phyloP scores from a whole-genome alignment of 768 basidiomycete species.

The Collybiopsis luxurians region DNA sequence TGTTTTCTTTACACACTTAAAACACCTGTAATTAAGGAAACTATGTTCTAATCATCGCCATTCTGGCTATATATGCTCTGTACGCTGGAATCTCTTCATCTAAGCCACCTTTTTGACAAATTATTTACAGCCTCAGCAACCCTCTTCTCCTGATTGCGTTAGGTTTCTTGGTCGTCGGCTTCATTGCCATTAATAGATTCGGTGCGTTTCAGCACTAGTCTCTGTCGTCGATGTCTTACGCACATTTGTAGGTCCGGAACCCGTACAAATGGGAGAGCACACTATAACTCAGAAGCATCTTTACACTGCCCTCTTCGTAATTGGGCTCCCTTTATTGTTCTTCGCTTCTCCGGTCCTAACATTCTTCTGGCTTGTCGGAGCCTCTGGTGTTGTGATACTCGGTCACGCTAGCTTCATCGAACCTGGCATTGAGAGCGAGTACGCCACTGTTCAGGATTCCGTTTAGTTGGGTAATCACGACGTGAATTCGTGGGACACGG shows the following conservation, averaged over 20 bases:
- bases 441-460: slow-evolving; percentile 70
- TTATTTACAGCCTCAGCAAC: slow-evolving; percentile 65
- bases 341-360: slow-evolving; percentile 71
- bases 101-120: background rate
- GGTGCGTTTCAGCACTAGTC: slow-evolving; percentile 46
- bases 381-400: slow-evolving; percentile 80
- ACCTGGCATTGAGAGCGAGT: slow-evolving; percentile 94
- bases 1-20: background rate
- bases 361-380: slow-evolving; percentile 94
- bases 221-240: background rate
- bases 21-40: slow-evolving; percentile 54
- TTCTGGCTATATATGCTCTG: slow-evolving; percentile 86
- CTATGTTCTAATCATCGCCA: slow-evolving; percentile 75
- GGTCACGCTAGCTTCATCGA: slow-evolving; percentile 87
- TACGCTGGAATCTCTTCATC: slow-evolving; percentile 31
- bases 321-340: slow-evolving; percentile 89
- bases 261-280: slow-evolving; percentile 77
- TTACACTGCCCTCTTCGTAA: slow-evolving; percentile 85
- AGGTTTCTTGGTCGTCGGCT: slow-evolving; percentile 88
- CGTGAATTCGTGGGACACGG: no score
- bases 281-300: slow-evolving; percentile 87
- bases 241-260: slow-evolving; percentile 63
- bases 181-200: slow-evolving; percentile 83
- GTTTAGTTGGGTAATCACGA: slow-evolving; percentile 43
- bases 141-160: slow-evolving; percentile 80